phyloP scores from a whole-genome alignment of 2,329 filamentous ascomycete species.

The Leptodontidium sp. region DNA sequence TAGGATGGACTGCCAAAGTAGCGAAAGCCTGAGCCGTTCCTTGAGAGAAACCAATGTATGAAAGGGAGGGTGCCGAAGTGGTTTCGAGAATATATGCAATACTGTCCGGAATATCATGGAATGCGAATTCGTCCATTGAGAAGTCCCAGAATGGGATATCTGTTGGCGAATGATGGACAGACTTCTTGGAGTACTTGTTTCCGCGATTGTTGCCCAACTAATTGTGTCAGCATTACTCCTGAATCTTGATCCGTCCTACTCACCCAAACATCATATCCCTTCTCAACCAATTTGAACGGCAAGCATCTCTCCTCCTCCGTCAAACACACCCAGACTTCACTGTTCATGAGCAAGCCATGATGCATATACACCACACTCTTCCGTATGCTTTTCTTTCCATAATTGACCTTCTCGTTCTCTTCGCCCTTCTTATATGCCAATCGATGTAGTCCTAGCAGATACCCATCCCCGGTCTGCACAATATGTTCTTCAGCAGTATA shows the following conservation, averaged over 20 bases:
- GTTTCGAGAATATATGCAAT: conserved; percentile 90
- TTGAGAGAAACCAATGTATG: conserved; percentile 97
- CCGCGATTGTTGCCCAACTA: conserved; percentile 95
- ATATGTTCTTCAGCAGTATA: conserved; percentile 97
- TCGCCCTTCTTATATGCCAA: conserved; percentile 85
- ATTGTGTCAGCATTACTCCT: conserved; percentile 36
- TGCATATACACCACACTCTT: conserved; percentile 95
- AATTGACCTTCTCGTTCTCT: conserved; percentile 80
- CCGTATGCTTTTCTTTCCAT: conserved; percentile 68
- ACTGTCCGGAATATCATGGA: conserved; percentile 95
- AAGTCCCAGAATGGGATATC: conserved; percentile 92
- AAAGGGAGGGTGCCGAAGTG: conserved; percentile 83
- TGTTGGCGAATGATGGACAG: conserved; percentile 76
- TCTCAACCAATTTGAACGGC: conserved; percentile 87
- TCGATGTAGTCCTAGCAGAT: conserved; percentile 88
- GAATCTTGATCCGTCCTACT: conserved; percentile 44
- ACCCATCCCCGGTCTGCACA: conserved; percentile 93
- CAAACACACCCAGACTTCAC: conserved; percentile 95
- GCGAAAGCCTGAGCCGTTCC: conserved; percentile 97
- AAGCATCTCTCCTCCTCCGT: conserved; percentile 87
- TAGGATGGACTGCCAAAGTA: conserved; percentile 88
- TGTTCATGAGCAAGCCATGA: conserved; percentile 97
- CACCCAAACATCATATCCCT: conserved; percentile 95
- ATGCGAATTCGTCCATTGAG: conserved; percentile 97
- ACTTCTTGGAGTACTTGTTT: conserved; percentile 99